Evolutionary conservation across 2,329 filamentous ascomycete genomes (phyloP), one percentile per base, ranked within the genome.

Genomic region (Colletotrichum falcatum): DNA sequence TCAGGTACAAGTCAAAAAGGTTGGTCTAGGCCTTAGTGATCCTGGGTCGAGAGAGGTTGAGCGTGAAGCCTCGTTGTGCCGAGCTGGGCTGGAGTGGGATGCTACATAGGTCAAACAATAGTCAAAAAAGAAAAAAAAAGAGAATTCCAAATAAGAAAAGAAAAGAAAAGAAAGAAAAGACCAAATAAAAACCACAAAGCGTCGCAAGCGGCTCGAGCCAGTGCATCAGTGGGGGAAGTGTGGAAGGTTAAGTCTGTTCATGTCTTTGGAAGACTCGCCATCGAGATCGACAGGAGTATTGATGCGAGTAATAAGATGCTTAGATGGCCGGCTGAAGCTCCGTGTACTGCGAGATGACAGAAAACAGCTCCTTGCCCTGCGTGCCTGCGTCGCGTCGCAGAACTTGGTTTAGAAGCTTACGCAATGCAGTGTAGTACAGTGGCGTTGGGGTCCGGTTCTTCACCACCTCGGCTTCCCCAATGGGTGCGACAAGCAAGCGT

Each of bases 171-270:
- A 44, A 11, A 11, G 28, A n/a, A 44, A n/a, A 9, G 11, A n/a
- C 11, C 11, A 48, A 42, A 44, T 42, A 58, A 20, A n/a, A 30
- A 30, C 23, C 3, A 20, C 6, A 20, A n/a, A n/a, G 42, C 23
- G 23, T 48, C 18, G 59, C 58, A 68, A 63, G 35, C 68, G 39
- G 58, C 46, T 16, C 39, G 42, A 16, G 53, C 58, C 65, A 63
- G 64, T 58, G 26, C 64, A 70, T 62, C 58, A 49, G 68, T 70
- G 63, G 66, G 26, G 66, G 51, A 66, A 49, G 68, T 70, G 63
- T 63, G 26, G 66, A 56, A 66, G 37, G 55, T 9, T 16, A n/a
- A 3, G 42, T n/a, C 42, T 58, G 44, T 5, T 48, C 9, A 54
- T 26, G n/a, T 49, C 39, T 55, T 20, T 6, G 11, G 16, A 53